Percentiles rank a stretch among this genome's conserved stretches.
phyloP scores from a whole-genome alignment of 495 filamentous ascomycete species.

The Cercophora sp. region DNA sequence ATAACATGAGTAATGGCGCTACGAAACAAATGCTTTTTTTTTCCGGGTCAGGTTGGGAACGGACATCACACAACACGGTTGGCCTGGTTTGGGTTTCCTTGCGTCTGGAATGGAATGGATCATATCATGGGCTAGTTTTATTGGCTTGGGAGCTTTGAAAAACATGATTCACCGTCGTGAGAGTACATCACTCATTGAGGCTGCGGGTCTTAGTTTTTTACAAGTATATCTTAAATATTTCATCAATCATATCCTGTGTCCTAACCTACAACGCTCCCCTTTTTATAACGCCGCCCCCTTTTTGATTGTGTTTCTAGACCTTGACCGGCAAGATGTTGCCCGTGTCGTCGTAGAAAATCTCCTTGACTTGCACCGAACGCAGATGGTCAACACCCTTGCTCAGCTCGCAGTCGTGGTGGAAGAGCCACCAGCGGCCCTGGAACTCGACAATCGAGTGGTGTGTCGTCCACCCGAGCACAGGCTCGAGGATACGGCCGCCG shows the following conservation, averaged over 20 bases:
- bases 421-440: constrained; percentile 63
- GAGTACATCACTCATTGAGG: no score
- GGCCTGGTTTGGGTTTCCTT: no score
- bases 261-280: no score
- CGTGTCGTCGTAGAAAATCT: constrained; percentile 64
- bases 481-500: constrained; percentile 64
- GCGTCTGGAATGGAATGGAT: no score
- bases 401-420: constrained; percentile 68
- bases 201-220: no score
- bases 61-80: no score
- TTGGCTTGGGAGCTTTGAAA: no score
- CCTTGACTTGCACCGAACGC: constrained; percentile 64
- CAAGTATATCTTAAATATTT: no score
- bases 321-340: constrained; percentile 52
- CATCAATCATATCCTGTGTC: no score
- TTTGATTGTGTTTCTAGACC: constrained; percentile 11
- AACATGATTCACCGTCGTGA: no score
- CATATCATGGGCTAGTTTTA: no score
- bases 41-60: background rate
- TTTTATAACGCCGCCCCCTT: no score
- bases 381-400: constrained; percentile 61
- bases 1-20: background rate
- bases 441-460: constrained; percentile 76
- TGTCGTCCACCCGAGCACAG: constrained; percentile 73
- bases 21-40: background rate